phyloP scores from a whole-genome alignment of 1,284 basidiomycete species.

The Puccinia hordei region DNA sequence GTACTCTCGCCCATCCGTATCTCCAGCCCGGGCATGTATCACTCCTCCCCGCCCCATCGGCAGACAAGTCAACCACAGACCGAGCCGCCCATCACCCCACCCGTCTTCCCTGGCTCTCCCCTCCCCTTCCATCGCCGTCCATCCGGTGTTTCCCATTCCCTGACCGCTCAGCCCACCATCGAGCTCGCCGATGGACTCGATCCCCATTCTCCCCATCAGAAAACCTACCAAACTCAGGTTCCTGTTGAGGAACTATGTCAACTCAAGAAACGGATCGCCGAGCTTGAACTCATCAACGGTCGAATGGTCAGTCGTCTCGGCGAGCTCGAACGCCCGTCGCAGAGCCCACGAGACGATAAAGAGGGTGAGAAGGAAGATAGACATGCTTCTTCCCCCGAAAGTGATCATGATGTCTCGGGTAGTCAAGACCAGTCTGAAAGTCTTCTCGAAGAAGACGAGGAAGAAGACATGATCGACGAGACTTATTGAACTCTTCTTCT shows the following conservation, averaged over 20 bases:
- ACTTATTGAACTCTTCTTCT: not conserved
- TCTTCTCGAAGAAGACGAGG: not conserved
- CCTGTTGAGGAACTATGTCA: constrained; percentile 1
- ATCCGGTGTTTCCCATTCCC: not conserved
- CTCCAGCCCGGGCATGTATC: not conserved
- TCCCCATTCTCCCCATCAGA: not conserved
- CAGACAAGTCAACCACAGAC: not conserved
- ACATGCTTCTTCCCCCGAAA: too few relatives aligned
- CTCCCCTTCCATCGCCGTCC: not conserved
- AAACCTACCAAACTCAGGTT: not conserved
- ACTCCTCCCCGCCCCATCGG: not conserved
- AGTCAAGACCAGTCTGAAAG: not conserved
- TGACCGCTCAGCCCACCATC: not conserved
- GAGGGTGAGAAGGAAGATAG: too few relatives aligned
- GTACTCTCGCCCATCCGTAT: not conserved
- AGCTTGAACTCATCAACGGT: constrained; percentile 12
- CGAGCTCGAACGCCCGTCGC: not conserved
- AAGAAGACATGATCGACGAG: not conserved
- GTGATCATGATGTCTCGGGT: not conserved
- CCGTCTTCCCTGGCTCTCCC: not conserved
- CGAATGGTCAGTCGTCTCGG: not conserved
- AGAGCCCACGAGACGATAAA: not conserved
- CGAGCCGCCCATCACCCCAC: constrained; percentile 4
- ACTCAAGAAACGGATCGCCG: constrained; percentile 15
- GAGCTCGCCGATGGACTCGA: not conserved